Evolutionary conservation across 176 grass and related monocot genomes (phyloP).

Genomic region (Rhynchospora tenuis): DNA sequence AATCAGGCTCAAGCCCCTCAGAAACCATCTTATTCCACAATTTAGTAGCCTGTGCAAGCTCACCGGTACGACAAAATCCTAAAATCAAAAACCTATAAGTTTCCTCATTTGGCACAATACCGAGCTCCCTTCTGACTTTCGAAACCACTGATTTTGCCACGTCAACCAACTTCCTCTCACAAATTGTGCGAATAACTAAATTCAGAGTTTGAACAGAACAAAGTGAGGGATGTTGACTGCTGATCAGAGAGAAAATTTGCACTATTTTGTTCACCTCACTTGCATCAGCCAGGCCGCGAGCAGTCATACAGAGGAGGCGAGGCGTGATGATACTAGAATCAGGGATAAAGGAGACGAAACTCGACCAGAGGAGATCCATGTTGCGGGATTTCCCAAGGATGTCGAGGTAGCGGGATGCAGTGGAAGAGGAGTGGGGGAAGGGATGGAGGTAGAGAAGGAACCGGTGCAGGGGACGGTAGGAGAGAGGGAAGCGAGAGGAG

Average conservation of each 20-base stretch:
- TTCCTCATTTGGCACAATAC: slow-evolving; percentile 30
- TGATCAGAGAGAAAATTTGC: slow-evolving; percentile 43
- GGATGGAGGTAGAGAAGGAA: slow-evolving; percentile 62
- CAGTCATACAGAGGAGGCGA: slow-evolving; percentile 33
- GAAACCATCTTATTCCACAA: slow-evolving; percentile 63
- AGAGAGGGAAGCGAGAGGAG: slow-evolving; percentile 49
- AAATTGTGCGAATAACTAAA: slow-evolving; percentile 33
- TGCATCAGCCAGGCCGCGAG: slow-evolving; percentile 36
- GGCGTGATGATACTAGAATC: slow-evolving; percentile 28
- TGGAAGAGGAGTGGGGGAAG: slow-evolving; percentile 56
- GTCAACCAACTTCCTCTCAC: slow-evolving; percentile 43
- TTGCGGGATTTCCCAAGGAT: slow-evolving; percentile 58
- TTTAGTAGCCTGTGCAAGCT: slow-evolving; percentile 47
- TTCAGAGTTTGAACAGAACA: slow-evolving; percentile 25
- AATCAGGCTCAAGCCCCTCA: slow-evolving; percentile 40
- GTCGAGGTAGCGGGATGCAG: slow-evolving; percentile 50
- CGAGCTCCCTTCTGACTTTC: slow-evolving; percentile 42
- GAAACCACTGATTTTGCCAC: slow-evolving; percentile 54
- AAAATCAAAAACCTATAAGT: slow-evolving; percentile 48
- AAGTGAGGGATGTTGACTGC: slow-evolving; percentile 6
- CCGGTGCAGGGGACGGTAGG: slow-evolving; percentile 71
- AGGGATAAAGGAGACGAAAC: slow-evolving; percentile 26
- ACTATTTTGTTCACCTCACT: slow-evolving; percentile 56
- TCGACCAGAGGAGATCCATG: slow-evolving; percentile 53
- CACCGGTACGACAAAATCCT: slow-evolving; percentile 51